A percentile compares a stretch with the other conserved stretches of the same genome.
Evolutionary conservation across 371 early-diverging fungal species (phyloP).

Genomic region (Lichtheimia corymbifera): DNA sequence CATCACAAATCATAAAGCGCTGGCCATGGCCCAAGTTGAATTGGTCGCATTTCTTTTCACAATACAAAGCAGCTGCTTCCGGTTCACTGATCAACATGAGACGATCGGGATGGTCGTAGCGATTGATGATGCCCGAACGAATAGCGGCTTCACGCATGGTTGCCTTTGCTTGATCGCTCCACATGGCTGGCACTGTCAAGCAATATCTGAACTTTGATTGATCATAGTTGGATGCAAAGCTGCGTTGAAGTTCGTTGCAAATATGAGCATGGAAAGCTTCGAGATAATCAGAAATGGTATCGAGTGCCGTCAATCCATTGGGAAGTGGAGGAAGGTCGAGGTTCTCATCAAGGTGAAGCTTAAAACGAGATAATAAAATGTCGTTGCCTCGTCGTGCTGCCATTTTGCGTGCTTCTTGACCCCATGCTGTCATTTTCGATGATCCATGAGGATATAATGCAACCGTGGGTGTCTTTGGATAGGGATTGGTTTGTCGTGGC

Average conservation of each 20-base stretch:
- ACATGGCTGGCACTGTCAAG: slow-evolving; percentile 52
- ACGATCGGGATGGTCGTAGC: slow-evolving; percentile 46
- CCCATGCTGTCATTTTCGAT: slow-evolving; percentile 45
- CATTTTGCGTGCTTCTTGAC: slow-evolving; percentile 43
- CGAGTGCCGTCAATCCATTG: slow-evolving; percentile 9
- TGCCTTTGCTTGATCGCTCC: slow-evolving; percentile 50
- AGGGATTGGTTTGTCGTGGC: slow-evolving; percentile 47
- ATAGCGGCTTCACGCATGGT: slow-evolving; percentile 51
- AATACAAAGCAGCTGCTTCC: slow-evolving; percentile 46
- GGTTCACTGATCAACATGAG: slow-evolving; percentile 58
- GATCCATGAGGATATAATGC: slow-evolving; percentile 46
- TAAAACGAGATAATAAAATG: slow-evolving; percentile 42
- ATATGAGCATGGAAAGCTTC: slow-evolving; percentile 45
- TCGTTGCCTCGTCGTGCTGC: slow-evolving; percentile 41
- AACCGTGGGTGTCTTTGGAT: slow-evolving; percentile 48
- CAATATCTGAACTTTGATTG: slow-evolving; percentile 49
- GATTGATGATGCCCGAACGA: slow-evolving; percentile 41
- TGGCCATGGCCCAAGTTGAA: slow-evolving; percentile 46
- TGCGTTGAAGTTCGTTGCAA: slow-evolving; percentile 42
- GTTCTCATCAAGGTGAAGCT: slow-evolving; percentile 46
- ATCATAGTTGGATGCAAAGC: slow-evolving; percentile 44
- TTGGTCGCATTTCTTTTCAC: slow-evolving; percentile 49
- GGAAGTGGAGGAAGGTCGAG: slow-evolving; percentile 22
- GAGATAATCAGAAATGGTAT: slow-evolving; percentile 30
- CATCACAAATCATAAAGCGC: slow-evolving; percentile 65